Evolutionary conservation across 805 yeast species (phyloP).

Genomic region (Nakazawaea wyomingensis): DNA sequence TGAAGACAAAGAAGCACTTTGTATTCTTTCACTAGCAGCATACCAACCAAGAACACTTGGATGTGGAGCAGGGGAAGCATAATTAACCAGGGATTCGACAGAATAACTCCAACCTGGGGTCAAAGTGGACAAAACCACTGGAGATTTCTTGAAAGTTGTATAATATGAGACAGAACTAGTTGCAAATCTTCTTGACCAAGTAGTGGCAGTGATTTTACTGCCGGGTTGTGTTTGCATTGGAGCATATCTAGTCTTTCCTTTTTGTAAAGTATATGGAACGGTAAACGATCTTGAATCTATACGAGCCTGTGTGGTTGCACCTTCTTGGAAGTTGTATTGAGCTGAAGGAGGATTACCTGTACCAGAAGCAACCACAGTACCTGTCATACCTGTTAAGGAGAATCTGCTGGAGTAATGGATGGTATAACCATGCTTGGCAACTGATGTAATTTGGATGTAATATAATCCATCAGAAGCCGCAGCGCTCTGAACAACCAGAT

Average conservation of each 20-base stretch:
- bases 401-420: conserved; percentile 69
- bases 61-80: conserved; percentile 65
- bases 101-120: conserved; percentile 86
- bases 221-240: conserved; percentile 95
- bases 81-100: conserved; percentile 56
- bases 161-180: conserved; percentile 65
- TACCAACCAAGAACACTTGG: conserved; percentile 63
- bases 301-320: conserved; percentile 34
- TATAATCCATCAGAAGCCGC: conserved; percentile 61
- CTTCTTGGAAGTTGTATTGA: conserved; percentile 24
- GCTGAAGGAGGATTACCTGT: conserved; percentile 40
- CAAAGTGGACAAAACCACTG: conserved; percentile 52
- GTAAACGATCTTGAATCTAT: conserved; percentile 50
- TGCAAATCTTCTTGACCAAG: conserved; percentile 63
- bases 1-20: conserved; percentile 21
- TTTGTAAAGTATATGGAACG: conserved; percentile 71
- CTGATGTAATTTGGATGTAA: conserved; percentile 64
- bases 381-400: conserved; percentile 65
- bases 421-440: conserved; percentile 37
- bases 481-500: conserved; percentile 37
- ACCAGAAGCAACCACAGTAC: conserved; percentile 48
- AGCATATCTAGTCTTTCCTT: conserved; percentile 75
- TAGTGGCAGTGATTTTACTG: conserved; percentile 54
- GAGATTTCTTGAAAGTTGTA: conserved; percentile 38
- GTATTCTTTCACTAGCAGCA: conserved; percentile 51